Evolutionary conservation across 352 stramenopile genomes (phyloP).

Genomic region (Phytophthora nicotianae): DNA sequence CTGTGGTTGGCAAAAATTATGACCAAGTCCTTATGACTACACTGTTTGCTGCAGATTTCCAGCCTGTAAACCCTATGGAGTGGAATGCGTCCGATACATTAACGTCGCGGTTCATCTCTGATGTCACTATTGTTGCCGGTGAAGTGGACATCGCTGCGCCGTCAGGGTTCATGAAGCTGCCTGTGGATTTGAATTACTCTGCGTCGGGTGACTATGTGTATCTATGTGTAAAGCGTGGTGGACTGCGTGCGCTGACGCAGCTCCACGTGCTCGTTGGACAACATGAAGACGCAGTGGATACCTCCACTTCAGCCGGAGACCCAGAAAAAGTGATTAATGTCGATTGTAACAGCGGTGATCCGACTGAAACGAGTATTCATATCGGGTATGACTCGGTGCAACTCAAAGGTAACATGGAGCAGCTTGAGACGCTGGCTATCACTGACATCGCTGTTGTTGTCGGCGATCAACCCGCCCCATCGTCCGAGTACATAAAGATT

Average conservation of each 20-base stretch:
- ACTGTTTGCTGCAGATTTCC: conserved; percentile 36
- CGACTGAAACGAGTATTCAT: conserved; percentile 28
- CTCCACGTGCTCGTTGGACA: conserved; percentile 25
- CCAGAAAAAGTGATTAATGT: conserved; percentile 24
- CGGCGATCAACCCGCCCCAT: conserved; percentile 35
- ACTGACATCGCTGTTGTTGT: conserved; percentile 59
- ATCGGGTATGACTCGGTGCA: conserved; percentile 45
- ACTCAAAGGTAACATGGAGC: conserved; percentile 33
- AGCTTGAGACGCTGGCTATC: conserved; percentile 52
- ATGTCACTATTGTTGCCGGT: conserved; percentile 60
- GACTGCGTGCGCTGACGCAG: conserved; percentile 42
- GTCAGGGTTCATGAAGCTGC: conserved; percentile 58
- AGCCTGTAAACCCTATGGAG: conserved; percentile 48
- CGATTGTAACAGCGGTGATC: conserved; percentile 45
- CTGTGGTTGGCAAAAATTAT: background rate
- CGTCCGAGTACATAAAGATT: conserved; percentile 55
- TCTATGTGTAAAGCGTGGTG: conserved; percentile 70
- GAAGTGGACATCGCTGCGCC: conserved; percentile 56
- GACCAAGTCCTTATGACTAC: conserved; percentile 7
- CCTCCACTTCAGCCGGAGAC: background rate
- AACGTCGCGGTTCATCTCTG: conserved; percentile 63
- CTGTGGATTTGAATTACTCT: conserved; percentile 64
- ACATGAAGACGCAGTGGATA: conserved; percentile 9
- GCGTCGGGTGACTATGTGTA: conserved; percentile 72
- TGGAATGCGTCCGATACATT: conserved; percentile 43